Evolutionary conservation across 176 grass and related monocot species (phyloP), one percentile per base, ranked within the genome.

Genomic region (Oryza brachyantha): DNA sequence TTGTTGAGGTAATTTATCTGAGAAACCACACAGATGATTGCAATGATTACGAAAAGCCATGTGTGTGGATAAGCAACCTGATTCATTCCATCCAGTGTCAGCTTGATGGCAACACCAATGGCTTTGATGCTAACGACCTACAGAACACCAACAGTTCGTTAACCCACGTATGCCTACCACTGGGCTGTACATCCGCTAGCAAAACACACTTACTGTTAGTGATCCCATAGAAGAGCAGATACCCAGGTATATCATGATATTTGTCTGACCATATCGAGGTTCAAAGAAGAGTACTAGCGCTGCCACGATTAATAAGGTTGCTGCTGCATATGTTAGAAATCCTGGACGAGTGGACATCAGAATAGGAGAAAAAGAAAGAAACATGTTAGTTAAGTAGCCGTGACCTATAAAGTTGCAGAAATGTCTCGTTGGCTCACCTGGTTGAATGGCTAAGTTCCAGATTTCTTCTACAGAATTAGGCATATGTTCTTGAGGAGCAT

Each of bases 1-100:
- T 99, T 99, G 81, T 99, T 99, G 65, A 99, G 86, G 70, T 99
- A 99, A 79, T 95, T 99, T 72, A 99, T 73, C 79, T 99, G 96
- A 58, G 92, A 92, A 72, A 99, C 88, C 28, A 88, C 92, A 48
- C 90, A 99, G 34, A 93, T 41, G 63, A 93, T 55, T 61, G 92
- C 90, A 68, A 99, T 86, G 74, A 83, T 78, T 70, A 89, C 83
- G 85, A 99, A 99, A 65, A 93, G 52, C 95, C 92, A 98, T 35
- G 96, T 98, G 74, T 94, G 82, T 22, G 88, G 90, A 89, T 94
- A 94, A 65, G 81, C 79, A 37, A 90, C 34, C 78, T 98, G 96
- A 74, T 82, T 98, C 74, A 87, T 88, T 73, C 96, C 96, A 70
- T 92, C 85, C 52, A 95, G 13, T 25, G 96, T 99, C 82, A 99